Evolutionary conservation across 306 rosid species (phyloP), one percentile per base, ranked within the genome.

Genomic region (Cicer judaicum): DNA sequence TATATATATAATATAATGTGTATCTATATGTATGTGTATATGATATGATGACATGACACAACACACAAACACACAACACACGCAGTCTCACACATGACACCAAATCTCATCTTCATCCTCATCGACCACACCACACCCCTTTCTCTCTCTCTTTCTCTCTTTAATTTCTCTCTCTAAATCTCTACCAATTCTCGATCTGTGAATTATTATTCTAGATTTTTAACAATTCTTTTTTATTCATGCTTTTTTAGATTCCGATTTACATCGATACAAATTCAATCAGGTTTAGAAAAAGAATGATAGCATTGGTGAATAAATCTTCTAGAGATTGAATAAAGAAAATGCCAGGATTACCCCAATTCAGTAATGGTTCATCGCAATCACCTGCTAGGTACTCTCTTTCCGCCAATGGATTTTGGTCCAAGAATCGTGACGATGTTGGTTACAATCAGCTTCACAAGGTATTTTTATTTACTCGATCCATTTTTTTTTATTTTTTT

Each of bases 321-420:
- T 67, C 34, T 48, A 63, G 79, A 67, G 68, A 76, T 70, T 90
- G 92, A 87, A 19, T 4, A 9, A 81, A 61, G 0, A 76, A 54
- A 43, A 92, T 92, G 98, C 98, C 98, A 29, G 98, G 88, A 52
- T 80, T 90, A 88, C 80, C 92, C 73, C 92, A 87, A 83, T 88
- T 79, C 71, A 78, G 79, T 87, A 78, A 81, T 83, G 92, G 89
- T 70, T 76, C 88, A 57, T 84, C 92, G 81, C 49, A 11, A 3
- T 7, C 75, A 8, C 16, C 65, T 0, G 88, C 82, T 44, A 15
- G 74, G 48, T 86, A 77, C 82, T 75, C 89, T 63, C 86, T 85
- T 47, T 81, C 96, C 10, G 74, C 86, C 75, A 85, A 86, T 68
- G 92, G 85, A 40, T 89, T 91, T 72, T 91, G 97, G 97, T 91